A percentile compares a stretch with the other conserved stretches of the same genome.
Conservation (phyloP, 257 asterid species). For the Eucommia ulmoides region DNA sequence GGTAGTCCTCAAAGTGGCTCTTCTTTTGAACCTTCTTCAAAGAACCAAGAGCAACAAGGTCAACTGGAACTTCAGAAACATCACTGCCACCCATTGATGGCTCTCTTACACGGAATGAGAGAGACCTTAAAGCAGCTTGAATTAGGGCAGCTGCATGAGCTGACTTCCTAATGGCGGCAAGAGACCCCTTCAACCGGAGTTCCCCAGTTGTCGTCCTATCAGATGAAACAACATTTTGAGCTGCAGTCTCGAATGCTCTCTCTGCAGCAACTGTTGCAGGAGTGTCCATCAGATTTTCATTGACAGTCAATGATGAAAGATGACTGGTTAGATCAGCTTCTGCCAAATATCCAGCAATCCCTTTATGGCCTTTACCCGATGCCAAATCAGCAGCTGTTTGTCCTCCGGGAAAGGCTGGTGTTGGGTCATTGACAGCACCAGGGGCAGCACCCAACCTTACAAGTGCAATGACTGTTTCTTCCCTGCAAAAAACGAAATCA, state of each 20-base stretch:
- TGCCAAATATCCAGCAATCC: slow-evolving; percentile 24
- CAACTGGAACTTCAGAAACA: slow-evolving; percentile 11
- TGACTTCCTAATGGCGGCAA: slow-evolving; percentile 16
- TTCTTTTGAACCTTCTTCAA: slow-evolving; percentile 13
- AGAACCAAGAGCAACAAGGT: slow-evolving; percentile 15
- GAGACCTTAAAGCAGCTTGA: slow-evolving; percentile 16
- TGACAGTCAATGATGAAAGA: slow-evolving; percentile 10
- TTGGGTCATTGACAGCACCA: slow-evolving; percentile 24
- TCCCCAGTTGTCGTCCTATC: slow-evolving; percentile 7
- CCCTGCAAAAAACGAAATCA: slow-evolving; percentile 6
- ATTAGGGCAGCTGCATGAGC: slow-evolving; percentile 16
- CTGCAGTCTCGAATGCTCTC: slow-evolving; percentile 7
- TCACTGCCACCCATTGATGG: slow-evolving; percentile 2
- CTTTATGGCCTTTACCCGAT: slow-evolving; percentile 15
- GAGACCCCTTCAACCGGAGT: slow-evolving; percentile 12
- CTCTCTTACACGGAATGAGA: slow-evolving; percentile 12
- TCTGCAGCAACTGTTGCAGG: slow-evolving; percentile 10
- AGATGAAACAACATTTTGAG: slow-evolving; percentile 10
- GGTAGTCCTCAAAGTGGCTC: slow-evolving; percentile 13
- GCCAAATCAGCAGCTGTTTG: slow-evolving; percentile 24
- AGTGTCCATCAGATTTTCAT: slow-evolving; percentile 7
- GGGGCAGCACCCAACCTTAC: slow-evolving; percentile 12
- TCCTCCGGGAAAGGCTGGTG: slow-evolving; percentile 17
- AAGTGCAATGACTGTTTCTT: slow-evolving; percentile 17
- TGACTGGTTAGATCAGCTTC: slow-evolving; percentile 16